These are phyloP conservation scores for Fragilaria crotonensis DNA, from an alignment of 108 stramenopile genomes.

Conservation along the genomic window DNA sequence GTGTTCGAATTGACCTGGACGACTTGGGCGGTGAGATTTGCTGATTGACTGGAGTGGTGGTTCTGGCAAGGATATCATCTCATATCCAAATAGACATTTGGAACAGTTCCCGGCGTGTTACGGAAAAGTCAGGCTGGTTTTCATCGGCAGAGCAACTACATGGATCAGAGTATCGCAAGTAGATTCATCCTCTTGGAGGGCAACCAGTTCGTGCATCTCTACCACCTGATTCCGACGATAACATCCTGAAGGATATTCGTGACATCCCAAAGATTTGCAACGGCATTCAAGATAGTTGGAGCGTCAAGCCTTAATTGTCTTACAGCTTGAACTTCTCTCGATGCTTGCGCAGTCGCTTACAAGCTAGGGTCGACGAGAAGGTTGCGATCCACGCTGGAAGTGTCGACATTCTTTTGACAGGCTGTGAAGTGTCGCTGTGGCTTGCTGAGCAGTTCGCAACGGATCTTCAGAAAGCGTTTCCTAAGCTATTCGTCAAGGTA, in stretches of 20 bases:
- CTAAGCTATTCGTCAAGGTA: slow-evolving; percentile 49
- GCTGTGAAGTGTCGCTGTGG: slow-evolving; percentile 79
- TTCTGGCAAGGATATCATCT: slow-evolving; percentile 20
- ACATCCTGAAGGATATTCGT: slow-evolving; percentile 39
- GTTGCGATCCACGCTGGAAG: slow-evolving; percentile 15
- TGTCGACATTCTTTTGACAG: slow-evolving; percentile 68
- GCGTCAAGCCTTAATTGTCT: slow-evolving; percentile 44
- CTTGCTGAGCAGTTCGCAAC: slow-evolving; percentile 79
- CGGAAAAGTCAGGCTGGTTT: slow-evolving; percentile 24
- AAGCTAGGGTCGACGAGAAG: slow-evolving; percentile 25
- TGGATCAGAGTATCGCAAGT: slow-evolving; percentile 13
- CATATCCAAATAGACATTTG: slow-evolving; percentile 37
- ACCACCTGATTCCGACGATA: slow-evolving; percentile 24
- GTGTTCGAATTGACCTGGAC: slow-evolving; percentile 53
- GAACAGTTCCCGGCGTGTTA: slow-evolving; percentile 31
- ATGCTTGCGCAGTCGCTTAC: slow-evolving; percentile 29
- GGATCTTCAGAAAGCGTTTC: slow-evolving; percentile 67
- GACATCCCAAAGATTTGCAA: slow-evolving; percentile 44
- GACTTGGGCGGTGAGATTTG: slow-evolving; percentile 63
- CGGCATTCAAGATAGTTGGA: slow-evolving; percentile 55
- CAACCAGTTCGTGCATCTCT: slow-evolving; percentile 50
- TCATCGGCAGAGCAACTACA: slow-evolving; percentile 30
- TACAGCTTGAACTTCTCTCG: slow-evolving; percentile 43
- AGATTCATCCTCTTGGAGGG: slow-evolving; percentile 40
- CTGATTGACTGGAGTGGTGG: slow-evolving; percentile 46